These are phyloP conservation scores for Boletus pseudo-olivaceus DNA, from an alignment of 768 basidiomycete species.

Conservation along the genomic window DNA sequence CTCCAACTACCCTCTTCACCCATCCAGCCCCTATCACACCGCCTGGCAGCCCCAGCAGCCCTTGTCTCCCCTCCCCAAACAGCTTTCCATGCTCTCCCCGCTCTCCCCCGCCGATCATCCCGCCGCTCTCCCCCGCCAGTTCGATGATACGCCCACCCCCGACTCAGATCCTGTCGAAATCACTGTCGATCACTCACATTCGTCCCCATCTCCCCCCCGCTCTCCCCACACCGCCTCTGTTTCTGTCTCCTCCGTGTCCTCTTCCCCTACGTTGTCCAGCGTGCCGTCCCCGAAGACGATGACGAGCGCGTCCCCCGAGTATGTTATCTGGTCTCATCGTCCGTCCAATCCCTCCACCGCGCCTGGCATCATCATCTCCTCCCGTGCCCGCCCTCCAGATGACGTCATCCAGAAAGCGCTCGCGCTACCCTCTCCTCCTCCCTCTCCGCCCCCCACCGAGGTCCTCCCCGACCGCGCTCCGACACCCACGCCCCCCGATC, in stretches of 20 bases:
- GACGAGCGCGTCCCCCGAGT: slow-evolving; percentile 29
- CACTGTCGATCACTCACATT: not conserved
- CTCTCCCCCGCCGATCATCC: slow-evolving; percentile 3
- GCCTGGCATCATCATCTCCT: slow-evolving; percentile 70
- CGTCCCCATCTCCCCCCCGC: slow-evolving; percentile 17
- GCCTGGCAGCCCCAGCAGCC: slow-evolving; percentile 46
- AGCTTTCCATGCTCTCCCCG: slow-evolving; percentile 48
- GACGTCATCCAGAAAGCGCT: slow-evolving; percentile 56
- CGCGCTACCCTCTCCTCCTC: slow-evolving; percentile 48
- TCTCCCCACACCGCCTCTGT: not conserved
- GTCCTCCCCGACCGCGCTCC: slow-evolving; percentile 2
- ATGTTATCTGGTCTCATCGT: slow-evolving; percentile 72
- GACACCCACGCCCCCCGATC: not conserved
- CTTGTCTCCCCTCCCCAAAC: slow-evolving; percentile 61
- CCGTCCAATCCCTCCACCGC: slow-evolving; percentile 61
- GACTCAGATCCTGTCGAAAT: not conserved
- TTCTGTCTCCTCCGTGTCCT: not conserved
- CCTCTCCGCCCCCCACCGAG: slow-evolving; percentile 33
- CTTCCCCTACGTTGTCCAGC: slow-evolving; percentile 4
- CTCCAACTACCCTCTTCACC: slow-evolving; percentile 17
- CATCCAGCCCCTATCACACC: slow-evolving; percentile 34
- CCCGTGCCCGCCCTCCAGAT: slow-evolving; percentile 57
- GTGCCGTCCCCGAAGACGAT: not conserved
- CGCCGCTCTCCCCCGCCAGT: not conserved
- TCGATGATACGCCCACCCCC: slow-evolving; percentile 3